Evolutionary conservation across 2,329 filamentous ascomycete species (phyloP), one percentile per base, ranked within the genome.

Genomic region (Arthrocladium fulminans): DNA sequence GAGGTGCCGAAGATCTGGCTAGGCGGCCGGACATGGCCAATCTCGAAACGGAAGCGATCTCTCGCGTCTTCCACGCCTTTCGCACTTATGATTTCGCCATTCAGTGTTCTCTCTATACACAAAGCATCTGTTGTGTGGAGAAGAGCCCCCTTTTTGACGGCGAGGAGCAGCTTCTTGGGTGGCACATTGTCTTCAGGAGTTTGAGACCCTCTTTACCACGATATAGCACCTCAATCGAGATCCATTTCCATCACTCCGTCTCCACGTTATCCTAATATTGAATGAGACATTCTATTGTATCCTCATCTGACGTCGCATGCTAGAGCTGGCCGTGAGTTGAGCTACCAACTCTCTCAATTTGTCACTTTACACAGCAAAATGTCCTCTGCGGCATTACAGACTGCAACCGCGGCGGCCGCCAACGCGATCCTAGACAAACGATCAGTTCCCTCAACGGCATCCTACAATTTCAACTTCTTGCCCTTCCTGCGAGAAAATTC

Each of bases 401-500:
- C 29, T 42, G 50, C 47, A 23, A 48, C 39, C 17, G 32, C 38
- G n/a, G 23, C 38, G n/a, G 45, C 35, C 13, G 34, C 43, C 35
- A 44, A 48, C 37, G 32, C 37, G 13, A 47, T 51, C 15, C 38
- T 51, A 2, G 45, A 53, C 34, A 41, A 49, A 29, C 32, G 32
- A 64, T 24, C 63, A 64, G 45, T 57, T 58, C 37, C 60, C 58
- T 8, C 66, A 65, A 53, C 57, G 65, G 47, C 67, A 62, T 68
- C 65, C 53, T 84, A 86, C 70, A 79, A 73, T 58, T 95, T 96
- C 73, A 79, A 79, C 65, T 95, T 96, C 75, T 83, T 80, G 25
- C 84, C 87, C 40, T 95, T 94, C 70, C 80, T 95, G 30, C 83
- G 83, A 56, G 74, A 81, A 53, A 88, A 85, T 57, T 88, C 92